Percentiles rank a stretch among this genome's conserved stretches.
phyloP scores from a whole-genome alignment of 163 green algal genomes.

The Scenedesmus sp. region DNA sequence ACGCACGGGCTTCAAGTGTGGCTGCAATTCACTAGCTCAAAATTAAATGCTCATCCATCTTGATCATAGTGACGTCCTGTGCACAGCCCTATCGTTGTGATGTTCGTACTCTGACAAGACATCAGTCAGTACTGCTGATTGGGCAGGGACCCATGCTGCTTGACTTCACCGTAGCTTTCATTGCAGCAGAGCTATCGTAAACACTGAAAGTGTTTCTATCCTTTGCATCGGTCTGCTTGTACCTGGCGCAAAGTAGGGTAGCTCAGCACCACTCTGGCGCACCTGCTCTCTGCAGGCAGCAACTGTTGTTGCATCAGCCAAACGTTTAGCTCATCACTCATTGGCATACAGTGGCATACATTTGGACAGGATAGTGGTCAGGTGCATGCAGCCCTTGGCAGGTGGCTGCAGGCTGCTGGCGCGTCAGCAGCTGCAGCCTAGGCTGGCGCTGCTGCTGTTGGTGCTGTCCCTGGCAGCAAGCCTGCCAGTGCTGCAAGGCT shows the following conservation, averaged over 20 bases:
- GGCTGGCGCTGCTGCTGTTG: not conserved
- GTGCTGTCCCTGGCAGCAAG: slow-evolving; percentile 32
- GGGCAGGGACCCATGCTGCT: not conserved
- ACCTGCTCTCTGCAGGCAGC: not conserved
- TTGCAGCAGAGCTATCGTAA: not conserved
- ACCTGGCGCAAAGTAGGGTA: not conserved
- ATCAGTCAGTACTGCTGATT: not conserved
- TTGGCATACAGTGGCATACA: not conserved
- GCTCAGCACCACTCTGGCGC: not conserved
- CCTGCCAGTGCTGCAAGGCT: slow-evolving; percentile 70
- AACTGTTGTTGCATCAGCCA: not conserved
- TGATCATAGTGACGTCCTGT: not conserved
- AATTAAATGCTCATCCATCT: not conserved
- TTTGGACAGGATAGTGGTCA: not conserved
- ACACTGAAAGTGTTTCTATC: not conserved
- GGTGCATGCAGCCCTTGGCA: not conserved
- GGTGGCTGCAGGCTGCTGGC: not conserved
- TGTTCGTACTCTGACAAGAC: not conserved
- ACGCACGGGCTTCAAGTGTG: not conserved
- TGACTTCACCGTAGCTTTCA: not conserved
- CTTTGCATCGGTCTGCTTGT: not conserved
- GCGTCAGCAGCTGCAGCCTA: not conserved
- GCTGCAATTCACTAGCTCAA: not conserved
- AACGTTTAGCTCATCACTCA: not conserved
- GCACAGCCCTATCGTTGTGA: not conserved